phyloP scores from a whole-genome alignment of 1,139 yeast species.

The Yamadazyma conglobata region DNA sequence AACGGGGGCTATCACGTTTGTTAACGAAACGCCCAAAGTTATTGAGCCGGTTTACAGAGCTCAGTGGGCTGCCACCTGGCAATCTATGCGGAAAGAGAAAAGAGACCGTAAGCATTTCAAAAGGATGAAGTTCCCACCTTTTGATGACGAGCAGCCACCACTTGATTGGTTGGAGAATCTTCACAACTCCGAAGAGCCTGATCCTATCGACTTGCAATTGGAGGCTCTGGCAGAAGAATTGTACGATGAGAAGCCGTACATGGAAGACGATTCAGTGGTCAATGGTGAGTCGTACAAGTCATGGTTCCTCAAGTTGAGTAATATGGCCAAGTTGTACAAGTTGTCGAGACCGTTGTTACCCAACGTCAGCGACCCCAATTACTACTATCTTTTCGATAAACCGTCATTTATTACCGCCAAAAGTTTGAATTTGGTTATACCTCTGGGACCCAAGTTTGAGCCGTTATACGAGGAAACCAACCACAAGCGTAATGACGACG shows the following conservation, averaged over 20 bases:
- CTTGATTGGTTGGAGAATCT: constrained; percentile 77
- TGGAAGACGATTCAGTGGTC: constrained; percentile 50
- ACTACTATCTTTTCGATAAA: constrained; percentile 68
- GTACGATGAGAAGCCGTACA: constrained; percentile 72
- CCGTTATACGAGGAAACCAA: constrained; percentile 67
- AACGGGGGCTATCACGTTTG: constrained; percentile 94
- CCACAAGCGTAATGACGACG: constrained; percentile 62
- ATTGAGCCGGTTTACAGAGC: constrained; percentile 89
- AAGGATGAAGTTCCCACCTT: constrained; percentile 90
- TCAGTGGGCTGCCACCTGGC: constrained; percentile 95
- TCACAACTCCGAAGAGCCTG: constrained; percentile 68
- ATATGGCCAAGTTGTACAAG: constrained; percentile 64
- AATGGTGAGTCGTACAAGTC: constrained; percentile 75
- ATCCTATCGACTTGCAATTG: constrained; percentile 65
- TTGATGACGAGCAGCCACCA: constrained; percentile 97
- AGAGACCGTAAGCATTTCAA: constrained; percentile 86
- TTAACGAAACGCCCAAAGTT: constrained; percentile 87
- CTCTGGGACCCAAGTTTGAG: constrained; percentile 96
- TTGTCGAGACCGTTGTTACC: constrained; percentile 68
- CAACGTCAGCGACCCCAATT: constrained; percentile 53
- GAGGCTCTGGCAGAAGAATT: constrained; percentile 67
- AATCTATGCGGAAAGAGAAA: constrained; percentile 89
- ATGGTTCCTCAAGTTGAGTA: constrained; percentile 64
- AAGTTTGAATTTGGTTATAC: constrained; percentile 79
- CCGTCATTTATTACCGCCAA: constrained; percentile 85